Evolutionary conservation across 495 filamentous ascomycete species (phyloP), one percentile per base, ranked within the genome.

Genomic region (Aspergillus cavernicola): DNA sequence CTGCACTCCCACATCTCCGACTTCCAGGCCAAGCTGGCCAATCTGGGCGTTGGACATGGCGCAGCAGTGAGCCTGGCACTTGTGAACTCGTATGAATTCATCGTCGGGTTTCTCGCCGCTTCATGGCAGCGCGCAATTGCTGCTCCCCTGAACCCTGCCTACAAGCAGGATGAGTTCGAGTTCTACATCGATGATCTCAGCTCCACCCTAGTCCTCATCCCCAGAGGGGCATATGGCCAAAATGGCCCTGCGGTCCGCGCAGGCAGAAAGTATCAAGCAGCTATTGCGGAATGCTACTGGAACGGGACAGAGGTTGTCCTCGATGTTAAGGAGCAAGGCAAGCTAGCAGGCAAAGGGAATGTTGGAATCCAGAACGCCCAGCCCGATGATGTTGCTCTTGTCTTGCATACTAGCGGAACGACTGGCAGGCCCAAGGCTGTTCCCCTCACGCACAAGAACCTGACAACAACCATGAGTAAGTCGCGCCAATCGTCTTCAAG

Each of bases 141-240:
- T 18, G 89, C 88, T 4, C 89, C 89, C 3, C 73, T 93, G 46
- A 92, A 92, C 68, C 81, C 88, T 18, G 85, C 82, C 23, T 92
- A 93, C 71, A 91, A 89, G 72, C 86, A 92, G 61, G 82, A 84
- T 23, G 89, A 92, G 66, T 91, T 92, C 63, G 88, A 92, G 66
- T 92, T 93, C 70, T 93, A 91, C 66, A 90, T 92, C 57, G 84
- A 88, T 31, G 88, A 93, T 66, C 77, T 93, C 58, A 86, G 80
- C 59, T 88, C 87, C 9, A 85, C 83, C 32, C 69, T 92, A 37
- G 79, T 86, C 5, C 74, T 92, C 35, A 84, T 92, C 9, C 86
- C 89, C 4, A 72, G 74, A 47, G 88, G 86, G 12, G 82, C 85
- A 13, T 86, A 83, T 58, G 63, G 68, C 15, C 66, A 75, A 52